Evolutionary conservation across 371 early-diverging fungal species (phyloP).

Genomic region (Mortierella sp.): DNA sequence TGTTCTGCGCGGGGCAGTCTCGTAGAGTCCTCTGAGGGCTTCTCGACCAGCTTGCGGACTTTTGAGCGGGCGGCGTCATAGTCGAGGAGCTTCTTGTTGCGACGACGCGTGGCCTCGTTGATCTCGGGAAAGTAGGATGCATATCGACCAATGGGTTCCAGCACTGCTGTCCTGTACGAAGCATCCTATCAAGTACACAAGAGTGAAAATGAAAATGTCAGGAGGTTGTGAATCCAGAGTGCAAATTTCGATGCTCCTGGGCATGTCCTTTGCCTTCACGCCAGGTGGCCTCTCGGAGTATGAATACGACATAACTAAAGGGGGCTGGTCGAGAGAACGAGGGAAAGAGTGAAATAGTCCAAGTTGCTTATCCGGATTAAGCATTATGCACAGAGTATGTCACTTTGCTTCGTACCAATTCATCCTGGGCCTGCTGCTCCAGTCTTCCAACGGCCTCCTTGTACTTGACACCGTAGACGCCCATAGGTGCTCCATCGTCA

Average conservation of each 20-base stretch:
- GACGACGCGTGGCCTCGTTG: conserved; percentile 90
- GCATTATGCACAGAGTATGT: neutral
- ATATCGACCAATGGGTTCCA: conserved; percentile 91
- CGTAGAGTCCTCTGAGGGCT: conserved; percentile 82
- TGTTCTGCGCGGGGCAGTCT: conserved; percentile 80
- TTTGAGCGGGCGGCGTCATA: conserved; percentile 85
- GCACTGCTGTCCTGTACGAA: conserved; percentile 84
- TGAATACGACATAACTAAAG: neutral
- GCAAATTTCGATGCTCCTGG: neutral
- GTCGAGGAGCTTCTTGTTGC: conserved; percentile 90
- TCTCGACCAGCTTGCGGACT: conserved; percentile 85
- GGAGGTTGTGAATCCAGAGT: neutral
- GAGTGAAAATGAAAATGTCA: conserved; percentile 31
- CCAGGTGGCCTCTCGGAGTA: neutral
- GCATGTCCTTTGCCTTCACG: neutral
- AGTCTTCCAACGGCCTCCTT: conserved; percentile 81
- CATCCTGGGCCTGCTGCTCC: conserved; percentile 84
- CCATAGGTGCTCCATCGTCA: conserved; percentile 61
- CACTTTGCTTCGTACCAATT: conserved; percentile 64
- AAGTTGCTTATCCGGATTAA: neutral
- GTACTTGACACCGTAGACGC: conserved; percentile 76
- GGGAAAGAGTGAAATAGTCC: neutral
- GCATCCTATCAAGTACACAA: conserved; percentile 70
- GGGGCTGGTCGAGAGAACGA: neutral
- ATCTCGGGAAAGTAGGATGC: conserved; percentile 93